Conservation (phyloP, 805 yeast genomes). For the Ogataea naganishii region DNA sequence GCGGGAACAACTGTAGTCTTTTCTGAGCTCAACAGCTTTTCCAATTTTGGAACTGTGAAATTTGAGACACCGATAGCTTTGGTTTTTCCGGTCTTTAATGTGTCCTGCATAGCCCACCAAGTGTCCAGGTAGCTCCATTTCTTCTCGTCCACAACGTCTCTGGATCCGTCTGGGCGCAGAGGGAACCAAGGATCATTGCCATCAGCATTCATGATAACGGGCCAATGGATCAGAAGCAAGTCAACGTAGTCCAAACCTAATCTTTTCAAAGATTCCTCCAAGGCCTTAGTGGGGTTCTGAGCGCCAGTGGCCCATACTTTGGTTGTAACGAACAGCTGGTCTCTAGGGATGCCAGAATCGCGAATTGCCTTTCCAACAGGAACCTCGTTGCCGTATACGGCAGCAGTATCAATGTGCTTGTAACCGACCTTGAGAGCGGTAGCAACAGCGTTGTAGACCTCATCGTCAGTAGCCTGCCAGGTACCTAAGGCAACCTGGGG, state of each 20-base stretch:
- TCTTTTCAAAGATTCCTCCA: slow-evolving; percentile 40
- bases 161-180: slow-evolving; percentile 25
- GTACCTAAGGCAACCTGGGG: slow-evolving; percentile 73
- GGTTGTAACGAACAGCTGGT: slow-evolving; percentile 53
- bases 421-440: slow-evolving; percentile 60
- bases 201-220: slow-evolving; percentile 34
- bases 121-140: slow-evolving; percentile 42
- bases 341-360: slow-evolving; percentile 32
- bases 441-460: slow-evolving; percentile 42
- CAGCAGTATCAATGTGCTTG: slow-evolving; percentile 71
- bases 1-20: slow-evolving; percentile 53
- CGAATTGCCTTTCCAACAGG: slow-evolving; percentile 58
- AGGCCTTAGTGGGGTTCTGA: slow-evolving; percentile 33
- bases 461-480: slow-evolving; percentile 49
- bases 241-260: slow-evolving; percentile 57
- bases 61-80: slow-evolving; percentile 77
- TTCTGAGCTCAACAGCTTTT: slow-evolving; percentile 39
- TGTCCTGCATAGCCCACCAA: slow-evolving; percentile 58
- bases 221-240: slow-evolving; percentile 64
- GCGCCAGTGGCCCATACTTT: slow-evolving; percentile 44
- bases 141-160: slow-evolving; percentile 19
- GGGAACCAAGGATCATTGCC: slow-evolving; percentile 25
- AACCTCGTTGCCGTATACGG: slow-evolving; percentile 57
- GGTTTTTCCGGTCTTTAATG: slow-evolving; percentile 43
- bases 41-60: slow-evolving; percentile 47